Conservation (phyloP, 129 eudicot genomes). For the Chrysanthemum lavandulifolium region DNA sequence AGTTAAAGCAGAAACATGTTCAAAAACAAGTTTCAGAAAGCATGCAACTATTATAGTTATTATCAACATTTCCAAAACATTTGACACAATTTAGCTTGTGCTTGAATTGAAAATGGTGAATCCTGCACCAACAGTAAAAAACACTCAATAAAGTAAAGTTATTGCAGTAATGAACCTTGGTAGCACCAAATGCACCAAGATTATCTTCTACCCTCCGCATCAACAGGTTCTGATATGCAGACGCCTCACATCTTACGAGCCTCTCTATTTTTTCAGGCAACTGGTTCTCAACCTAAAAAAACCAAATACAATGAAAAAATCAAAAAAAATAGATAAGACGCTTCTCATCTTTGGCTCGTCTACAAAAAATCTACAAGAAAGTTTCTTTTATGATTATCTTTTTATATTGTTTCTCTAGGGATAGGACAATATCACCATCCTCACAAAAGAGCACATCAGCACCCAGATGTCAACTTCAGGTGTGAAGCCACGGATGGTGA, state of each 20-base stretch:
- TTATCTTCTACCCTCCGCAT: slow-evolving; percentile 97
- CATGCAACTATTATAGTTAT: neutral
- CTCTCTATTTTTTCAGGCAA: slow-evolving; percentile 97
- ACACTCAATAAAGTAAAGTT: neutral
- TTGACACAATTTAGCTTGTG: slow-evolving; percentile 5
- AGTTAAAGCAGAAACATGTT: slow-evolving; percentile 5
- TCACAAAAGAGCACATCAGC: neutral
- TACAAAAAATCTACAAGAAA: neutral
- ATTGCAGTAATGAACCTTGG: slow-evolving; percentile 59
- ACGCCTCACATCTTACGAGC: slow-evolving; percentile 94
- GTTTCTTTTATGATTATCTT: slow-evolving; percentile 11
- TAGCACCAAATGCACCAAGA: slow-evolving; percentile 83
- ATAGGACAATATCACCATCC: slow-evolving; percentile 12
- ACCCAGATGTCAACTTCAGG: neutral
- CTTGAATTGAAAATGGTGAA: slow-evolving; percentile 15
- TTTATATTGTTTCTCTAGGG: neutral
- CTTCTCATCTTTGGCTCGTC: slow-evolving; percentile 1
- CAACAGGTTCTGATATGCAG: slow-evolving; percentile 90
- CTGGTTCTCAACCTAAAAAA: slow-evolving; percentile 78
- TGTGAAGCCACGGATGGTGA: slow-evolving; percentile 1
- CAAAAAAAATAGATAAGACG: neutral
- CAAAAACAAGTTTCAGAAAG: slow-evolving; percentile 1
- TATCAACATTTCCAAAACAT: neutral
- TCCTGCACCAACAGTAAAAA: slow-evolving; percentile 15
- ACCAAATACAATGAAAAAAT: neutral